A percentile compares a stretch with the other conserved stretches of the same genome.
Evolutionary conservation across 1,284 basidiomycete genomes (phyloP).

Genomic region (Anthracocystis panici-leucophaei): DNA sequence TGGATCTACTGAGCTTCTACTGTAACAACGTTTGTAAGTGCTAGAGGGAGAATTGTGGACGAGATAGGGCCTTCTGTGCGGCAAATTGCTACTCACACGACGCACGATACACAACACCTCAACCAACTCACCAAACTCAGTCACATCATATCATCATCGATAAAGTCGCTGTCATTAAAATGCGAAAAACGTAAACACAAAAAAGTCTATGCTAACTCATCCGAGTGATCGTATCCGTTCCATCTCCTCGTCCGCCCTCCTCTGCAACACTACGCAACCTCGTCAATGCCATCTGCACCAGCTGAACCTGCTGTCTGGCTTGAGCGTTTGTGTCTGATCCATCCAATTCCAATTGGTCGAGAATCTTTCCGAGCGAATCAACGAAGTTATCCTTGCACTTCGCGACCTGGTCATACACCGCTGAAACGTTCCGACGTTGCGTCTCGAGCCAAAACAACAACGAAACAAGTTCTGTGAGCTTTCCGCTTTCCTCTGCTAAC

Average conservation of each 20-base stretch:
- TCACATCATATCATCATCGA: no score
- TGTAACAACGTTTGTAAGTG: no score
- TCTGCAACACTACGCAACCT: not conserved
- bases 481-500: constrained; percentile 20
- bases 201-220: no score
- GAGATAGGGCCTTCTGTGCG: no score
- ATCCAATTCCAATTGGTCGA: not conserved
- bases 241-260: not conserved
- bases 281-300: not conserved
- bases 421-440: not conserved
- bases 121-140: no score
- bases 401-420: not conserved
- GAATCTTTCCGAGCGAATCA: not conserved
- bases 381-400: not conserved
- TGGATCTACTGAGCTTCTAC: no score
- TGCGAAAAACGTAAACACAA: no score
- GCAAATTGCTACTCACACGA: no score
- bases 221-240: no score
- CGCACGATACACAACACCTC: no score
- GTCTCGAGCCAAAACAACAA: constrained; percentile 29
- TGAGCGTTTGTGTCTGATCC: not conserved
- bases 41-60: no score
- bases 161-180: no score
- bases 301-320: not conserved
- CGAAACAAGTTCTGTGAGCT: constrained; percentile 28